phyloP scores from a whole-genome alignment of 1,284 basidiomycete species.

The Marasmius tenuissimus region DNA sequence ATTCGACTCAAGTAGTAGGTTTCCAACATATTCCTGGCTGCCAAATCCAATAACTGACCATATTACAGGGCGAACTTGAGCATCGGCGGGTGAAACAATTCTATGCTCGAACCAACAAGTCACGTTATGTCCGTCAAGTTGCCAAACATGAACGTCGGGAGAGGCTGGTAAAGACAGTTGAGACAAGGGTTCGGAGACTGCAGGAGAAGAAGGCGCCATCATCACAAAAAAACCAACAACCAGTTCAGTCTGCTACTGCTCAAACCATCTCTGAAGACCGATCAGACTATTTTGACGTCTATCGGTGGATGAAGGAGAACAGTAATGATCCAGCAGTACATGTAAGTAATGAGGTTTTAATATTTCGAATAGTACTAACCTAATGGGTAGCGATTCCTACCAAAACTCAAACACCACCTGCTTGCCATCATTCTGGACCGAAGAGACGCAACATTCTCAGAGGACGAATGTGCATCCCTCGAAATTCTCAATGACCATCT shows the following conservation, averaged over 20 bases:
- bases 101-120: not conserved
- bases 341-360: too few species aligned
- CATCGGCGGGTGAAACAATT: not conserved
- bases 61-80: not conserved
- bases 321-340: too few species aligned
- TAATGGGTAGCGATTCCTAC: too few species aligned
- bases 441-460: constrained; percentile 20
- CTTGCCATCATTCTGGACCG: constrained; percentile 17
- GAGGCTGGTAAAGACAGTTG: constrained; percentile 14
- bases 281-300: too few species aligned
- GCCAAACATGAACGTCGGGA: constrained; percentile 15
- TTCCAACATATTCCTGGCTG: not conserved
- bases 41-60: too few species aligned
- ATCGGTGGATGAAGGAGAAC: too few species aligned
- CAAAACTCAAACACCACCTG: too few species aligned
- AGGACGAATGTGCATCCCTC: constrained; percentile 18
- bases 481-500: constrained; percentile 12
- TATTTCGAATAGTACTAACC: too few species aligned
- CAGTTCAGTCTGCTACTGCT: too few species aligned
- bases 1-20: not conserved
- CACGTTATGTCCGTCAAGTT: not conserved
- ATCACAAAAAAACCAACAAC: not conserved
- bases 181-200: not conserved
- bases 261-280: too few species aligned
- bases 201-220: not conserved